Conservation (phyloP, 805 yeast genomes). For the Saccharomycopsis lassenensis region DNA sequence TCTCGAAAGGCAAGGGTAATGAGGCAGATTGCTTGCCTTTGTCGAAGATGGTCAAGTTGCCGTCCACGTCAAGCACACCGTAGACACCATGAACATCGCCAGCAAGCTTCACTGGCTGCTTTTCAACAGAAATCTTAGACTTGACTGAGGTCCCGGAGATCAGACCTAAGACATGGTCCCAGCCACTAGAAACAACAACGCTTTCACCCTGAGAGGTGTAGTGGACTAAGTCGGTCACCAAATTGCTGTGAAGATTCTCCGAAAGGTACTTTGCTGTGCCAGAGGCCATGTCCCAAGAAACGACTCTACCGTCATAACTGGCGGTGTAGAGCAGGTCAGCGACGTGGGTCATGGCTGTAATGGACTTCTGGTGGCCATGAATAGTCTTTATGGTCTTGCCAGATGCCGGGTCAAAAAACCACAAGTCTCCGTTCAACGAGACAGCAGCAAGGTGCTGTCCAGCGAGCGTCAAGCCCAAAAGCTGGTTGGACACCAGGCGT, state of each 20-base stretch:
- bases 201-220: conserved; percentile 22
- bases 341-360: conserved; percentile 45
- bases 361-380: conserved; percentile 73
- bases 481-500: conserved; percentile 52
- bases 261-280: conserved; percentile 28
- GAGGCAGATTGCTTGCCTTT: conserved; percentile 12
- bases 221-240: conserved; percentile 45
- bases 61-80: conserved; percentile 36
- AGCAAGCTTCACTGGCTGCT: no score
- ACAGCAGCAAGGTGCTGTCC: conserved; percentile 50
- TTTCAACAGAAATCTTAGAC: no score
- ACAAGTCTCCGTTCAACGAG: conserved; percentile 61
- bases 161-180: no score
- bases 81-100: no score
- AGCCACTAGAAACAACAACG: conserved; percentile 47
- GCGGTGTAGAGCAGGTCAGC: conserved; percentile 42
- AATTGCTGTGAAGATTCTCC: conserved; percentile 49
- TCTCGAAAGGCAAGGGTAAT: conserved; percentile 28
- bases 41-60: conserved; percentile 27
- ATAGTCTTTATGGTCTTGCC: conserved; percentile 28
- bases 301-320: conserved; percentile 69
- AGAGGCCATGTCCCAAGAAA: conserved; percentile 40
- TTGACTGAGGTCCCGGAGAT: conserved; percentile 25
- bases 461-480: conserved; percentile 71
- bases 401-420: conserved; percentile 38